Base-by-base conservation (phyloP, 805 yeast genomes). In the Pichia californica region DNA sequence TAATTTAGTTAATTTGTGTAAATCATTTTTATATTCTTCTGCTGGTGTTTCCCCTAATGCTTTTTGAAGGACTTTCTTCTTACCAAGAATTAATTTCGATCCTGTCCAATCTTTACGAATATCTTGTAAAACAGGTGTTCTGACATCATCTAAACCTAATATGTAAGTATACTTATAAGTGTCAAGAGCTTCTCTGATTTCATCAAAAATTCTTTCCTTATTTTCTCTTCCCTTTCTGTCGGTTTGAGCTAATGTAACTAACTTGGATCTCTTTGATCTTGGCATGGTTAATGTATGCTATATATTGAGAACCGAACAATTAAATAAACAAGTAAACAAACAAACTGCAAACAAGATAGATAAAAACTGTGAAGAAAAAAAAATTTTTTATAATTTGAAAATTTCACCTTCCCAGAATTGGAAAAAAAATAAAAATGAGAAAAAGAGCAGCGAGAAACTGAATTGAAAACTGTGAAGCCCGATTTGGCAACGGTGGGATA, bases 201-300 rank as follows among this genome's bases (percentile, higher is more conserved):
- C 96, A 58, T 89, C 96, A 54, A 88, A 93, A 53, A 91, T 80
- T 57, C 91, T 74, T 54, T 79, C 91, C 64, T 93, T 93, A 68
- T 88, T 88, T 56, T 87, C 97, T 53, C 82, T 81, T 40, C 96
- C 96, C 62, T 93, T 93, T 67, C 88, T 93, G 54, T 88, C 97
- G 50, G 98, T 91, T 62, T 91, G 91, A 31, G 99, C 93, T 55
- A 93, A 73, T 13, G 98, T 86, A 48, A 93, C 95, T 55, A 89
- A 81, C 80, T 87, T 93, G 54, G 96, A 83, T 77, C 98, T 91
- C 64, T 81, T 89, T 30, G 97, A 88, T 76, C 95, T 87, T 50
- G 99, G 97, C 99, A 91, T 53, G 69, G 44, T 19, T 15, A 16
- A 6, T 25, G n/a, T n/a, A 9, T n/a, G n/a, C n/a, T n/a, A n/a